Evolutionary conservation across 176 grass and related monocot species (phyloP).

Genomic region (Dendrocalamus sinicus): DNA sequence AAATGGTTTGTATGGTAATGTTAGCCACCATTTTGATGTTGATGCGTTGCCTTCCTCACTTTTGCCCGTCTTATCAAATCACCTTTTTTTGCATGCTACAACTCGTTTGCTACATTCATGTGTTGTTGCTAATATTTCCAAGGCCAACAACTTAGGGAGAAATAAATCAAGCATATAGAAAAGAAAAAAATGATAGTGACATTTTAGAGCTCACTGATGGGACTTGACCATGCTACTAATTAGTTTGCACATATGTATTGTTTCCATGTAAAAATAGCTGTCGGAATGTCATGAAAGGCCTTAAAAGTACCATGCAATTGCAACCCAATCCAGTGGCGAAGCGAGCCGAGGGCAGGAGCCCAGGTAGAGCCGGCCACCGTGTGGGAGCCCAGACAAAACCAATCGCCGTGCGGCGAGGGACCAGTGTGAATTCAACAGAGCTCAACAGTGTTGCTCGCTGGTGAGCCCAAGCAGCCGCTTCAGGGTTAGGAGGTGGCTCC

Average conservation of each 20-base stretch:
- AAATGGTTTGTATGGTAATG: slow-evolving; percentile 15
- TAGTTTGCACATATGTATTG: not conserved
- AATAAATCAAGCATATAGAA: not conserved
- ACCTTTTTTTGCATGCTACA: not conserved
- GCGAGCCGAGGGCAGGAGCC: too few species aligned
- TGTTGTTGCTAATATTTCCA: not conserved
- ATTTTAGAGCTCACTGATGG: not conserved
- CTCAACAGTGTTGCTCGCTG: too few species aligned
- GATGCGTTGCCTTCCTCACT: slow-evolving; percentile 1
- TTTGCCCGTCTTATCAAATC: not conserved
- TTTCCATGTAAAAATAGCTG: not conserved
- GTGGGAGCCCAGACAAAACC: too few species aligned
- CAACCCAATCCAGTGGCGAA: not conserved
- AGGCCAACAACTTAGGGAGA: not conserved
- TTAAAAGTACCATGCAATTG: not conserved
- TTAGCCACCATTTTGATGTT: slow-evolving; percentile 23
- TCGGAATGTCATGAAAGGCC: not conserved
- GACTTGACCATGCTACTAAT: not conserved
- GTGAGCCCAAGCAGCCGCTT: too few species aligned
- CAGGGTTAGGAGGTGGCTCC: too few species aligned
- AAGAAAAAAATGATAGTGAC: not conserved
- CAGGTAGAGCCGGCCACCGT: too few species aligned
- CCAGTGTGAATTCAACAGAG: too few species aligned
- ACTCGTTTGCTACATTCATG: not conserved
- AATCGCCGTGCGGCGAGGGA: too few species aligned